Conservation (phyloP, 1,284 basidiomycete species). For the Sporisorium sorghi region DNA sequence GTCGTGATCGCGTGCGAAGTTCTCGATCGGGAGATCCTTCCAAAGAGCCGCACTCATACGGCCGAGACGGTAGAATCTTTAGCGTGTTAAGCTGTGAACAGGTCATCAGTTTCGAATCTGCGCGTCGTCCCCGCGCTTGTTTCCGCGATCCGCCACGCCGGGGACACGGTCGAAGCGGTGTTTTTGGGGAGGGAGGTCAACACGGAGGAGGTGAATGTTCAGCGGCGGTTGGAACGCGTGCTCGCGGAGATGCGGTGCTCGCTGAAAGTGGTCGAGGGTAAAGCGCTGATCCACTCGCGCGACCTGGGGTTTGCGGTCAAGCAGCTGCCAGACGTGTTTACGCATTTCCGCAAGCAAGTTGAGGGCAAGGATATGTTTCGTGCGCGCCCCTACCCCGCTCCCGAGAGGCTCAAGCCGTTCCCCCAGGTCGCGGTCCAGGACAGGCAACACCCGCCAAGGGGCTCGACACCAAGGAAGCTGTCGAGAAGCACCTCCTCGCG, state of each 20-base stretch:
- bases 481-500: conserved; percentile 44
- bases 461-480: conserved; percentile 17
- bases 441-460: conserved; percentile 11
- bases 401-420: conserved; percentile 52
- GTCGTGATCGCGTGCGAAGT: background rate
- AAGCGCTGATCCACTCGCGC: conserved; percentile 38
- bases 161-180: conserved; percentile 71
- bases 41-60: background rate
- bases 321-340: conserved; percentile 63
- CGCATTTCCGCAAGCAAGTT: conserved; percentile 62
- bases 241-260: conserved; percentile 17
- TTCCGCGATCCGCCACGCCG: conserved; percentile 66
- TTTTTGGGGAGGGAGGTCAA: conserved; percentile 71
- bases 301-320: conserved; percentile 53
- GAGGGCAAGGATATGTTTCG: conserved; percentile 54
- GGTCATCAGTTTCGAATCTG: background rate
- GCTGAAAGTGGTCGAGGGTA: conserved; percentile 37
- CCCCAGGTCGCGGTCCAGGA: conserved; percentile 28
- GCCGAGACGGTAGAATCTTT: background rate
- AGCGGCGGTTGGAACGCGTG: conserved; percentile 31
- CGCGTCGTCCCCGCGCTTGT: conserved; percentile 69
- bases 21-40: conserved; percentile 1
- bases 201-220: conserved; percentile 57
- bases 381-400: conserved; percentile 33
- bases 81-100: background rate